These are phyloP conservation scores for Penicillium freii DNA, from an alignment of 2,329 filamentous ascomycete species.

Conservation along the genomic window DNA sequence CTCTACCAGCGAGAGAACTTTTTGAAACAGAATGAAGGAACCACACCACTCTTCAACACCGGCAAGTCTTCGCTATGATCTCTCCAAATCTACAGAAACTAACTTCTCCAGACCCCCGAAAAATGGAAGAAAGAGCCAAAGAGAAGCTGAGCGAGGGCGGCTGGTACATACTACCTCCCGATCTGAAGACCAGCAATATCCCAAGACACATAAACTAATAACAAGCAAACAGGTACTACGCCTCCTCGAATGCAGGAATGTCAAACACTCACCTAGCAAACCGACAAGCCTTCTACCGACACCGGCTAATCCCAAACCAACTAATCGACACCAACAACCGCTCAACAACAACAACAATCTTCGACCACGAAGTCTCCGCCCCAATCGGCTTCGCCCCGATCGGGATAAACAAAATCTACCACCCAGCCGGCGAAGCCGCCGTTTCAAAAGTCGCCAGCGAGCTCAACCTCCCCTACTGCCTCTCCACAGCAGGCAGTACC, in stretches of 20 bases:
- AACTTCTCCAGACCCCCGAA: slow-evolving; percentile 46
- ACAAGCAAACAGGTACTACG: slow-evolving; percentile 29
- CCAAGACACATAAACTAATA: not conserved
- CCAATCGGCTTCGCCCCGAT: slow-evolving; percentile 65
- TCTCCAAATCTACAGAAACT: not conserved
- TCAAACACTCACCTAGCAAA: slow-evolving; percentile 60
- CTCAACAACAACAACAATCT: slow-evolving; percentile 58
- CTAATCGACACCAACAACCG: slow-evolving; percentile 61
- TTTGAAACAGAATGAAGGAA: slow-evolving; percentile 53
- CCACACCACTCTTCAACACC: slow-evolving; percentile 54
- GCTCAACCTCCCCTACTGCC: slow-evolving; percentile 58
- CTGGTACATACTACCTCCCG: slow-evolving; percentile 41
- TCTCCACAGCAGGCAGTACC: slow-evolving; percentile 57
- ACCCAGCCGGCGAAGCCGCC: slow-evolving; percentile 56
- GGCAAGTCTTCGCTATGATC: slow-evolving; percentile 28
- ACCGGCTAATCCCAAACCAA: slow-evolving; percentile 61
- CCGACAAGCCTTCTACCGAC: slow-evolving; percentile 62
- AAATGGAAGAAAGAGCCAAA: slow-evolving; percentile 59
- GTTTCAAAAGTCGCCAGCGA: slow-evolving; percentile 61
- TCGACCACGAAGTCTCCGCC: slow-evolving; percentile 58
- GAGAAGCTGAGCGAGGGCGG: slow-evolving; percentile 57
- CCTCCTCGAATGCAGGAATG: slow-evolving; percentile 44
- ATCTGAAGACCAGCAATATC: not conserved
- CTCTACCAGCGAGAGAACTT: slow-evolving; percentile 58
- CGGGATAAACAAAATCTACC: slow-evolving; percentile 66